Evolutionary conservation across 208 protist genomes (phyloP).

Genomic region (Angomonas ambiguus): DNA sequence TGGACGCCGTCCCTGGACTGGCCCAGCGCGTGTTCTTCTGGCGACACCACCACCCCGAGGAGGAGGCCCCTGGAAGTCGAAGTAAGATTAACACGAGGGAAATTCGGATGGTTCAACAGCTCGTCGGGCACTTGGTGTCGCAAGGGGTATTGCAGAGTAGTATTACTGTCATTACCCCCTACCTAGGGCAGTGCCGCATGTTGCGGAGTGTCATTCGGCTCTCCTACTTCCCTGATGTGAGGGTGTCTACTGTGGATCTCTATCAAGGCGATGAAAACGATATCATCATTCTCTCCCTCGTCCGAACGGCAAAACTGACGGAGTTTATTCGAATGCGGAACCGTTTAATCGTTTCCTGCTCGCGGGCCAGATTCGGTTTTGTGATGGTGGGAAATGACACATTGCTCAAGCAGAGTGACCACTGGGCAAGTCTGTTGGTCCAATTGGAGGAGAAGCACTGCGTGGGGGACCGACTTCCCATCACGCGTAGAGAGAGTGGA

Average conservation of each 20-base stretch:
- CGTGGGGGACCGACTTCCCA: conserved; percentile 64
- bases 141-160: conserved; percentile 83
- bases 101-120: conserved; percentile 67
- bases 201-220: conserved; percentile 72
- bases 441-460: conserved; percentile 44
- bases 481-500: conserved; percentile 25
- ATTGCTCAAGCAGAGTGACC: conserved; percentile 64
- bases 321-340: conserved; percentile 93
- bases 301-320: conserved; percentile 91
- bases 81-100: conserved; percentile 88
- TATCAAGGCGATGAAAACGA: conserved; percentile 96
- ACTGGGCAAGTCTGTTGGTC: conserved; percentile 73
- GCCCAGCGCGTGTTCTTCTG: conserved; percentile 84
- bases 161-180: conserved; percentile 94
- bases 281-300: conserved; percentile 91
- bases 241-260: conserved; percentile 92
- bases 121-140: conserved; percentile 68
- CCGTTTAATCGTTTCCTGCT: conserved; percentile 93
- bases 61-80: conserved; percentile 66
- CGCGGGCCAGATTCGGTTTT: conserved; percentile 89
- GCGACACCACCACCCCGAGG: conserved; percentile 80
- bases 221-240: conserved; percentile 61
- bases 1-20: conserved; percentile 63
- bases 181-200: conserved; percentile 89
- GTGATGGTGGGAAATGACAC: conserved; percentile 81